phyloP scores from a whole-genome alignment of 2,329 filamentous ascomycete species.

The Epicoccum sorghinum region DNA sequence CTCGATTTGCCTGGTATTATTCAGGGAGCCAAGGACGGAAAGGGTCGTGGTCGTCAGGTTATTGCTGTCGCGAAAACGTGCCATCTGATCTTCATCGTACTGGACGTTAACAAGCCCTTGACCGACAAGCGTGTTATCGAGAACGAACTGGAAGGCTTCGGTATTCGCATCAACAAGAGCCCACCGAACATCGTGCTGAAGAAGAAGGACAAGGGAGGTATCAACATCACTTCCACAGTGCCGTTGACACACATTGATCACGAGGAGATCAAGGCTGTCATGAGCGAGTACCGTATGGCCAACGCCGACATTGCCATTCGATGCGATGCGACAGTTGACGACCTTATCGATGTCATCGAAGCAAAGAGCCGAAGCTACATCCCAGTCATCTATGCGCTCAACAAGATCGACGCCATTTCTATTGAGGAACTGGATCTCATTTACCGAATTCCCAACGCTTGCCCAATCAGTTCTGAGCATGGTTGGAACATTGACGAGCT shows the following conservation, averaged over 20 bases:
- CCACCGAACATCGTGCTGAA: slow-evolving; percentile 99
- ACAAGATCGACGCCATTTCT: slow-evolving; percentile 98
- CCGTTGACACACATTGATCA: slow-evolving; percentile 90
- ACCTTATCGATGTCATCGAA: slow-evolving; percentile 94
- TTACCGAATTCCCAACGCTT: slow-evolving; percentile 95
- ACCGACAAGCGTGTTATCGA: slow-evolving; percentile 98
- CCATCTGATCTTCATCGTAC: slow-evolving; percentile 96
- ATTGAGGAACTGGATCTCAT: slow-evolving; percentile 97
- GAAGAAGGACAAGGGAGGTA: slow-evolving; percentile 98
- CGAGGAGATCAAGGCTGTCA: slow-evolving; percentile 97
- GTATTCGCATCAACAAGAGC: slow-evolving; percentile 95
- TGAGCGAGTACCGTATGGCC: slow-evolving; percentile 95
- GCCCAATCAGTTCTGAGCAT: slow-evolving; percentile 91
- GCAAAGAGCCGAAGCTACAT: slow-evolving; percentile 96
- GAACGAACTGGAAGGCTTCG: slow-evolving; percentile 92
- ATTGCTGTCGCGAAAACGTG: slow-evolving; percentile 99
- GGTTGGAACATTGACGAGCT: slow-evolving; percentile 98
- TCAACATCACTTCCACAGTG: slow-evolving; percentile 94
- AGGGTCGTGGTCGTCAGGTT: slow-evolving; percentile 95
- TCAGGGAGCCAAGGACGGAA: slow-evolving; percentile 96
- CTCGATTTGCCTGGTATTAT: slow-evolving; percentile 99
- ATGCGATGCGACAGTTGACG: slow-evolving; percentile 96
- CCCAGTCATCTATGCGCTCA: slow-evolving; percentile 97
- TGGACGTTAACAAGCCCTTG: slow-evolving; percentile 97
- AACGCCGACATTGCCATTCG: slow-evolving; percentile 97